phyloP scores from a whole-genome alignment of 352 stramenopile species.

The Phytophthora colocasiae region DNA sequence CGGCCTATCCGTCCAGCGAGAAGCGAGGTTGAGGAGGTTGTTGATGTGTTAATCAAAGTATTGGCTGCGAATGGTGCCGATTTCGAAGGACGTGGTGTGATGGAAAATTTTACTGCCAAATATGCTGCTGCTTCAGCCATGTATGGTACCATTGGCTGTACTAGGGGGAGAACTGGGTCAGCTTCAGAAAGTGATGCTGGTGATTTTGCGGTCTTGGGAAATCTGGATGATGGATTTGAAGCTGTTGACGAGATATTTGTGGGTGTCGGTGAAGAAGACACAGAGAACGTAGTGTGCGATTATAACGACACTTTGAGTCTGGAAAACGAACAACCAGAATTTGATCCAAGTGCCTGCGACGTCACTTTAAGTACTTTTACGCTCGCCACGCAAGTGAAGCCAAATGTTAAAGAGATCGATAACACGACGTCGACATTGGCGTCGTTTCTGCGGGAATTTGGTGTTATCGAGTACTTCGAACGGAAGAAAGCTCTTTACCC shows the following conservation, averaged over 20 bases:
- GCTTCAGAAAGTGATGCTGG: constrained; percentile 19
- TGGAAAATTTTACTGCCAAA: no score
- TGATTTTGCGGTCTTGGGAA: constrained; percentile 34
- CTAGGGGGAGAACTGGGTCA: neutral
- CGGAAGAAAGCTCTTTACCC: constrained; percentile 43
- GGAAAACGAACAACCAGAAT: constrained; percentile 1
- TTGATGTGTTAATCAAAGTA: neutral
- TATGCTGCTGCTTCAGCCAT: neutral
- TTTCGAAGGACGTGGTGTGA: neutral
- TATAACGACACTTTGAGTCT: neutral
- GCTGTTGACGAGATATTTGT: constrained; percentile 38
- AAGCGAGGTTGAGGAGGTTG: neutral
- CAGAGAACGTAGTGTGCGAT: constrained; percentile 11
- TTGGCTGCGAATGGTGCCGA: neutral
- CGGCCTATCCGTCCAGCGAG: neutral
- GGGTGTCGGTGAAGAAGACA: neutral
- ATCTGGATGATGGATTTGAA: constrained; percentile 38
- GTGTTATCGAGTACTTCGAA: constrained; percentile 49
- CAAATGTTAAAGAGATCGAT: neutral
- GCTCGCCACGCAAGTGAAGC: constrained; percentile 1
- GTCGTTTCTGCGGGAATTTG: constrained; percentile 44
- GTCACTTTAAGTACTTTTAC: neutral
- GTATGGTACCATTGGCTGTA: neutral
- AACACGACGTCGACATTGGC: constrained; percentile 9
- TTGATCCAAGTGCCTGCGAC: neutral